Percentiles rank a stretch among this genome's conserved stretches.
phyloP scores from a whole-genome alignment of 768 basidiomycete genomes.

The Suillus brevipes region DNA sequence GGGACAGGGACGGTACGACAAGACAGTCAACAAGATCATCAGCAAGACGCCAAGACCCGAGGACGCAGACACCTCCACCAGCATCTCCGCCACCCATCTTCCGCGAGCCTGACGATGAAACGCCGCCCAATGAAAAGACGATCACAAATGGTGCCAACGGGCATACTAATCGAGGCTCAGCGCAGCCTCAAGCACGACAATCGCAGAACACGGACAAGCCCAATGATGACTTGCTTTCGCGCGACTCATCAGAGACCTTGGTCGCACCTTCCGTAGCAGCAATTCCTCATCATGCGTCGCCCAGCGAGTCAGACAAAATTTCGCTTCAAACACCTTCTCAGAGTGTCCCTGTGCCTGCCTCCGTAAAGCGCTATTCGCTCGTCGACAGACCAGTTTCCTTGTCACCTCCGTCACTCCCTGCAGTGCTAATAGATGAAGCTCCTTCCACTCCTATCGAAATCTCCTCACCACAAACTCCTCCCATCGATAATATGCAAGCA shows the following conservation, averaged over 20 bases:
- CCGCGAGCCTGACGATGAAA: constrained; percentile 34
- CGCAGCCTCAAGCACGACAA: constrained; percentile 18
- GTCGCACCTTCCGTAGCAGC: constrained; percentile 7
- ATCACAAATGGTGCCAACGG: constrained; percentile 14
- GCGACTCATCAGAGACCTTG: constrained; percentile 16
- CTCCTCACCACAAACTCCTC: constrained; percentile 35
- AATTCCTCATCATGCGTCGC: constrained; percentile 15
- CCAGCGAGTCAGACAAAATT: constrained; percentile 23
- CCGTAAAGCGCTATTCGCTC: constrained; percentile 77
- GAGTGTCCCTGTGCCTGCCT: constrained; percentile 50
- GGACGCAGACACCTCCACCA: constrained; percentile 25
- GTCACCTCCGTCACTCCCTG: constrained; percentile 43
- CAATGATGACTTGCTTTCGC: constrained; percentile 5
- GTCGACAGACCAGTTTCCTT: constrained; percentile 63
- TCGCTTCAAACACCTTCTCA: constrained; percentile 32
- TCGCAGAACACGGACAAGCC: constrained; percentile 13
- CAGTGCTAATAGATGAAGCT: constrained; percentile 46
- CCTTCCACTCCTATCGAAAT: constrained; percentile 22
- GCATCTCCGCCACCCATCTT: constrained; percentile 30
- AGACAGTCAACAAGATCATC: constrained; percentile 45
- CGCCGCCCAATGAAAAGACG: constrained; percentile 15
- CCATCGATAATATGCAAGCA: constrained; percentile 40
- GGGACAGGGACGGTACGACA: constrained; percentile 40
- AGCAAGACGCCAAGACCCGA: constrained; percentile 31
- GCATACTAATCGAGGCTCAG: constrained; percentile 9